Evolutionary conservation across 164 flowering plant genomes (phyloP), one percentile per base, ranked within the genome.

Genomic region (Stephania cephalantha): DNA sequence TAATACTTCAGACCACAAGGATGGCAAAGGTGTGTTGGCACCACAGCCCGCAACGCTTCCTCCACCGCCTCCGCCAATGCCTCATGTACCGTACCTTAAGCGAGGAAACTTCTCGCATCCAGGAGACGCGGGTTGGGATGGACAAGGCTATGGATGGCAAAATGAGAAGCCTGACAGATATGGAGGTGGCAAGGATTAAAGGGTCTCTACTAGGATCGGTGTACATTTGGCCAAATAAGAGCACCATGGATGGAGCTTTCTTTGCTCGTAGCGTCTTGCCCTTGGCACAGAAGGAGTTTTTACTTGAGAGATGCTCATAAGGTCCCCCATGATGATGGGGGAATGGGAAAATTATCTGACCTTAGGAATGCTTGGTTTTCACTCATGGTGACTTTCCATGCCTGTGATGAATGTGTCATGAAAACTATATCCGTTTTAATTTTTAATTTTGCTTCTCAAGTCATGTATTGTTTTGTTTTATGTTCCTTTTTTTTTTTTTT

Each of bases 1-100:
- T 75, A 83, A 76, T 73, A 42, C 76, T 69, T 67, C 80, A 76
- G 91, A 85, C 75, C 81, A 83, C 25, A 79, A 87, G 80, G 92
- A 88, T 78, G 84, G 84, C 46, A 89, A 84, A 52, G 90, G 94
- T 45, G 80, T 86, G 70, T 77, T 85, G 75, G 88, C 91, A 55
- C 83, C 85, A 68, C 88, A 83, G 74, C 87, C 90, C 1, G 15
- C 80, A 74, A 76, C 82, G 29, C 76, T 77, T 18, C 85, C 88
- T 29, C 87, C 87, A 11, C 92, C 88, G 6, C 90, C 92, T 25
- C 82, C 85, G 48, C 87, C 84, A n/a, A 85, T 82, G 46, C 83
- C 86, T 74, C 88, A 87, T 65, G 15, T 78, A 76, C 55, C 86
- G 31, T 88, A 86, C 68, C 71, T 61, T 12, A 79, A 79, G 25